A percentile compares a stretch with the other conserved stretches of the same genome.
Conservation (phyloP, 257 asterid genomes). For the Solanum clarkiae region DNA sequence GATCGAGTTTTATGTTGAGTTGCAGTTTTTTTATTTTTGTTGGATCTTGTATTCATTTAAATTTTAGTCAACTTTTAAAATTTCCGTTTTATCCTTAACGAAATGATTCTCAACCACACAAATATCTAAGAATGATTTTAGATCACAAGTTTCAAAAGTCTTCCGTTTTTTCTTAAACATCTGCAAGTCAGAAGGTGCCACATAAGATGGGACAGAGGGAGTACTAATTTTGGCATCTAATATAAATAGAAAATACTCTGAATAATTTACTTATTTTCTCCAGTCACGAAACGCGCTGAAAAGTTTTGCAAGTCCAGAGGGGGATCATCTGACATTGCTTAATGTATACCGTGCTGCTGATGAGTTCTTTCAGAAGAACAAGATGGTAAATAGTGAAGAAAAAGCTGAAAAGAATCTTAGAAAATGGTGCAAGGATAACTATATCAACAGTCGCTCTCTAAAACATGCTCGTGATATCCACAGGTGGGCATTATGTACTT, state of each 20-base stretch:
- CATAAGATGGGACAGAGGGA: no score
- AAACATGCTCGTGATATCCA: conserved; percentile 89
- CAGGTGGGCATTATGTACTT: conserved; percentile 36
- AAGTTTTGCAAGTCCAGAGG: conserved; percentile 75
- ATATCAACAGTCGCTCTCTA: conserved; percentile 77
- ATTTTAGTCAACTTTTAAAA: no score
- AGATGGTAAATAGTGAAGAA: conserved; percentile 27
- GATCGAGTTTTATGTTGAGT: no score
- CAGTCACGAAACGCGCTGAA: conserved; percentile 76
- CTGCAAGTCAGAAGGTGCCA: no score
- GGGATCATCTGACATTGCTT: conserved; percentile 86
- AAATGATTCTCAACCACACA: no score
- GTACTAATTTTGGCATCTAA: not conserved
- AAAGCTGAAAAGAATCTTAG: conserved; percentile 78
- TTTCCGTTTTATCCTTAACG: no score
- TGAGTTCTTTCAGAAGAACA: conserved; percentile 64
- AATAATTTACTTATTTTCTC: not conserved
- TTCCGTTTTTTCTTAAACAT: no score
- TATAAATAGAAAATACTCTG: conserved; percentile 9
- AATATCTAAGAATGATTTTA: no score
- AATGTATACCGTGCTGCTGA: conserved; percentile 64
- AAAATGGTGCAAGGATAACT: conserved; percentile 93
- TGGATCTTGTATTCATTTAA: no score
- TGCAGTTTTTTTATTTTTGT: no score
- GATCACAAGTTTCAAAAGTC: no score